Percentiles rank a stretch among this genome's conserved stretches.
These are phyloP conservation scores for Acacia acuminata DNA, from an alignment of 306 rosid genomes.

Conservation along the genomic window DNA sequence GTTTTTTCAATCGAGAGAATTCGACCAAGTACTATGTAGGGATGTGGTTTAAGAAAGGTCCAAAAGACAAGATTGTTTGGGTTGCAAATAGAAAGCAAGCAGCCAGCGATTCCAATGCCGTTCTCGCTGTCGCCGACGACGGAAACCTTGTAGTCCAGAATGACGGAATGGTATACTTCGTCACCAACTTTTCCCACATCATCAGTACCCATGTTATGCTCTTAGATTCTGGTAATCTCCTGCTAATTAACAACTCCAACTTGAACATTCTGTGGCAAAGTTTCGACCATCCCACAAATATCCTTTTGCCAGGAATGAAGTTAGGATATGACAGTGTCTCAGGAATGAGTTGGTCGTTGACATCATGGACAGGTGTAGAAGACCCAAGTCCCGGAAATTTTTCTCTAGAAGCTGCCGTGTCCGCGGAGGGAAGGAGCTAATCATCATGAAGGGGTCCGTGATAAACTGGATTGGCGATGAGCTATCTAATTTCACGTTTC, in stretches of 20 bases:
- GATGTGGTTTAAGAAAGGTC: constrained; percentile 4
- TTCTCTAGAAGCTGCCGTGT: background rate
- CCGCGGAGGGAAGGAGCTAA: background rate
- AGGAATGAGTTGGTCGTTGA: background rate
- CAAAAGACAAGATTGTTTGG: constrained; percentile 23
- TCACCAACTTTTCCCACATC: background rate
- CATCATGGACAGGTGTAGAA: background rate
- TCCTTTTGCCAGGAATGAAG: constrained; percentile 29
- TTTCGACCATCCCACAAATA: constrained; percentile 14
- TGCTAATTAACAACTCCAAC: background rate
- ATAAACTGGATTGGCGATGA: constrained; percentile 15
- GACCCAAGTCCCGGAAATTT: constrained; percentile 23
- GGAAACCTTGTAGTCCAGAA: constrained; percentile 22
- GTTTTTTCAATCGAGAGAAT: background rate
- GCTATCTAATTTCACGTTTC: background rate
- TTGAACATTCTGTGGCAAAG: constrained; percentile 32
- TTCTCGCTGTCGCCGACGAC: background rate
- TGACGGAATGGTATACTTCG: background rate
- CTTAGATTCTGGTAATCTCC: constrained; percentile 34
- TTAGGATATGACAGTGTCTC: background rate
- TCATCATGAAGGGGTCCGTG: background rate
- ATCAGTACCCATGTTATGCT: background rate
- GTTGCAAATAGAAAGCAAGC: constrained; percentile 17
- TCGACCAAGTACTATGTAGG: constrained; percentile 31
- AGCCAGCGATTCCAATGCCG: background rate